phyloP scores from a whole-genome alignment of 2,329 filamentous ascomycete genomes.

The Arachnopeziza araneosa region DNA sequence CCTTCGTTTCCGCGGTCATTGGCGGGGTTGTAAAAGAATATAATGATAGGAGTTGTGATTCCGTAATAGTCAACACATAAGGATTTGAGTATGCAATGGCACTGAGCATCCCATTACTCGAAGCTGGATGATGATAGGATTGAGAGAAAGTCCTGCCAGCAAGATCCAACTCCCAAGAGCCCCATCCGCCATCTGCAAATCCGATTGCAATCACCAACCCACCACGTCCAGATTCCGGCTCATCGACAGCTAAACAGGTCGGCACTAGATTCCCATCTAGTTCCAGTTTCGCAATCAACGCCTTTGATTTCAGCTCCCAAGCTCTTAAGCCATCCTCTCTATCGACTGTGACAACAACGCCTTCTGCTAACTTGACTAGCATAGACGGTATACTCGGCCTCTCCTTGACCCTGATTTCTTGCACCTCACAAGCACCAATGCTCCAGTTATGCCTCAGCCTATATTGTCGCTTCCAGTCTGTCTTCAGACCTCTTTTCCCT shows the following conservation, averaged over 20 bases:
- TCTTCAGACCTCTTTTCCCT: constrained; percentile 32
- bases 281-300: constrained; percentile 48
- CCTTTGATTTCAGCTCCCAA: constrained; percentile 66
- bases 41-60: constrained; percentile 66
- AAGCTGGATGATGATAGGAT: constrained; percentile 22
- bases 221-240: constrained; percentile 37
- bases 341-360: constrained; percentile 74
- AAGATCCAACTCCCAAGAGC: constrained; percentile 58
- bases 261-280: constrained; percentile 39
- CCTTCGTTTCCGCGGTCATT: constrained; percentile 7
- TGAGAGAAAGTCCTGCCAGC: constrained; percentile 26
- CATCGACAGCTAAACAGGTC: constrained; percentile 62
- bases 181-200: constrained; percentile 66
- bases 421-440: constrained; percentile 71
- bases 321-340: constrained; percentile 63
- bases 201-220: constrained; percentile 60
- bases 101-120: constrained; percentile 44
- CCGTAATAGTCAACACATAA: constrained; percentile 74
- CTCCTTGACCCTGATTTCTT: constrained; percentile 56
- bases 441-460: constrained; percentile 89
- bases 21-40: constrained; percentile 54
- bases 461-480: constrained; percentile 86
- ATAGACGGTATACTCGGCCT: constrained; percentile 43
- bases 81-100: constrained; percentile 68
- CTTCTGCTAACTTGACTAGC: constrained; percentile 71